Percentiles rank a stretch among this genome's conserved stretches.
phyloP scores from a whole-genome alignment of 257 asterid genomes.

The Nicotiana otophora region DNA sequence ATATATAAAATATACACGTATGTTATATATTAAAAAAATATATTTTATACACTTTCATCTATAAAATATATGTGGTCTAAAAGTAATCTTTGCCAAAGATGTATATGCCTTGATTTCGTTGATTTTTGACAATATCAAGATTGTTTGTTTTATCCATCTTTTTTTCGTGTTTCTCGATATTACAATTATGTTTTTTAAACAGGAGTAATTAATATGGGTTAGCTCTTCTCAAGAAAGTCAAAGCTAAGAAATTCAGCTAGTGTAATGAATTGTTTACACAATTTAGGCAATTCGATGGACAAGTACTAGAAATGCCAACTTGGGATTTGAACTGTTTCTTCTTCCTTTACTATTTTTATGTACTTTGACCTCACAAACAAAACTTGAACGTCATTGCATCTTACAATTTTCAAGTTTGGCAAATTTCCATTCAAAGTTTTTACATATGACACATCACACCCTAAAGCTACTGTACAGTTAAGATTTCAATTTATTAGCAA shows the following conservation, averaged over 20 bases:
- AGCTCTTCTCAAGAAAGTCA: neutral
- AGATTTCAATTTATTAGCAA: no score
- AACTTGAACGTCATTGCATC: neutral
- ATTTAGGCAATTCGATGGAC: neutral
- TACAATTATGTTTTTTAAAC: neutral
- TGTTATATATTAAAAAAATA: no score
- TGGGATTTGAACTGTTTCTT: neutral
- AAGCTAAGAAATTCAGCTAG: neutral
- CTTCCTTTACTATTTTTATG: no score
- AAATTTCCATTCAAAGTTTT: neutral
- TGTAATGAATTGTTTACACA: neutral
- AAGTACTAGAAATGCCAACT: neutral
- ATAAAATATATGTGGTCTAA: no score
- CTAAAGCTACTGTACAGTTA: no score
- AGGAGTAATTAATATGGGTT: neutral
- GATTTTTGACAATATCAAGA: neutral
- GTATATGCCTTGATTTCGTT: neutral
- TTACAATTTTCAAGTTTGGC: neutral
- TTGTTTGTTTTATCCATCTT: neutral
- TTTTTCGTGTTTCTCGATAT: neutral
- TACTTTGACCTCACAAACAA: no score
- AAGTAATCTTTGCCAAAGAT: no score
- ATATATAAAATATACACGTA: no score
- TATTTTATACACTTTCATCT: no score
- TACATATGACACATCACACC: neutral